Percentiles rank a stretch among this genome's conserved stretches.
Conservation (phyloP, 2,329 filamentous ascomycete genomes). For the Elsinoe arachidis region DNA sequence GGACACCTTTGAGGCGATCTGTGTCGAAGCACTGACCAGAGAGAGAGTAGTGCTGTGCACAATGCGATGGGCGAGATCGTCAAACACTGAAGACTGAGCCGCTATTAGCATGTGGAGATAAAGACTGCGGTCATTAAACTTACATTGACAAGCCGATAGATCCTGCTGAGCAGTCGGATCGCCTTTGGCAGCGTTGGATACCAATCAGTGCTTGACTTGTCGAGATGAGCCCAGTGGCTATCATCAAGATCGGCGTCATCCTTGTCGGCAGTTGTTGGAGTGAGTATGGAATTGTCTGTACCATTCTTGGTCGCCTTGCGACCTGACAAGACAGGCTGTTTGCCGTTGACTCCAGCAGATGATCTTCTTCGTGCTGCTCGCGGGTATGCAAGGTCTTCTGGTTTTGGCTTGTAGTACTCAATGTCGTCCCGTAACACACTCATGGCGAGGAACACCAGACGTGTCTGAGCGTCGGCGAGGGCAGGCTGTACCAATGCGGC, state of each 20-base stretch:
- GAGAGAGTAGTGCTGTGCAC: constrained; percentile 84
- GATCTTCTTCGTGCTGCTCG: constrained; percentile 27
- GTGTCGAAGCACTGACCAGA: constrained; percentile 62
- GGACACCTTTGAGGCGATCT: constrained; percentile 55
- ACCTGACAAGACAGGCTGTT: constrained; percentile 43
- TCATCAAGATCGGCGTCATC: constrained; percentile 45
- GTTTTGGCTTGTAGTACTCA: constrained; percentile 55
- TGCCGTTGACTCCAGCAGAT: constrained; percentile 22
- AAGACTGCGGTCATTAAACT: constrained; percentile 18
- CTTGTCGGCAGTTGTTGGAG: constrained; percentile 45
- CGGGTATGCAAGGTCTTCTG: constrained; percentile 58
- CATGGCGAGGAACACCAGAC: constrained; percentile 57
- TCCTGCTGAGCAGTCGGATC: constrained; percentile 59
- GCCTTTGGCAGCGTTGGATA: constrained; percentile 60
- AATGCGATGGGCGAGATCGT: constrained; percentile 68
- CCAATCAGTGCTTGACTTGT: constrained; percentile 41
- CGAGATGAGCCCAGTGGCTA: constrained; percentile 31
- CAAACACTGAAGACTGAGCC: constrained; percentile 54
- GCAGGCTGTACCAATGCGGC: constrained; percentile 53
- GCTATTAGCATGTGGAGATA: constrained; percentile 17
- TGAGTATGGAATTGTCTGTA: constrained; percentile 37
- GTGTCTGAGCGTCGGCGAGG: constrained; percentile 58
- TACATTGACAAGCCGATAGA: constrained; percentile 62
- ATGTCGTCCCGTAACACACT: constrained; percentile 58
- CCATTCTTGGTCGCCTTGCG: constrained; percentile 31